Conservation (phyloP, 164 flowering plant genomes). For the Liquidambar formosana region DNA sequence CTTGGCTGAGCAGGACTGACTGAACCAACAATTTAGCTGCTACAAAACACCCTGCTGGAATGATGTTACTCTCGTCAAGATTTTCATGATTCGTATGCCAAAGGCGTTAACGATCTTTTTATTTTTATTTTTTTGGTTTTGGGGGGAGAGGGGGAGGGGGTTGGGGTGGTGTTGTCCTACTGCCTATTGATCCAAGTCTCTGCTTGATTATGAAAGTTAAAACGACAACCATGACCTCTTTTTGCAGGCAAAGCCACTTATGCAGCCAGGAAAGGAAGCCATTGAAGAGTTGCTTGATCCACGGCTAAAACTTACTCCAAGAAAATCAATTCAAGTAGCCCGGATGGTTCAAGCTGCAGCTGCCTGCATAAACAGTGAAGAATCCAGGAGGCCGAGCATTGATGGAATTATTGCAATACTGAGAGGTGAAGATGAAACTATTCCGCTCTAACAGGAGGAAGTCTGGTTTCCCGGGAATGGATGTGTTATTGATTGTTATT, state of each 20-base stretch:
- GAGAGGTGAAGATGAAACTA: conserved; percentile 46
- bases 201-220: neutral
- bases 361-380: conserved; percentile 69
- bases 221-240: neutral
- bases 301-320: conserved; percentile 36
- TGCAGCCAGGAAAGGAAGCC: conserved; percentile 49
- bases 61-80: too few species aligned
- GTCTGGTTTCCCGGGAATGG: conserved; percentile 30
- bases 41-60: too few species aligned
- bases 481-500: conserved; percentile 33
- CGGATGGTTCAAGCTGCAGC: conserved; percentile 70
- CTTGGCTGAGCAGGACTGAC: too few species aligned
- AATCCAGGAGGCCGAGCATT: conserved; percentile 65
- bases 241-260: conserved; percentile 76
- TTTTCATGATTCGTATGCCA: too few species aligned
- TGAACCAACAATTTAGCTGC: too few species aligned
- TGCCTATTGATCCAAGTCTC: too few species aligned
- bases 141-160: too few species aligned
- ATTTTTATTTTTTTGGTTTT: too few species aligned
- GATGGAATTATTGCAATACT: conserved; percentile 50
- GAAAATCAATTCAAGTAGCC: conserved; percentile 40
- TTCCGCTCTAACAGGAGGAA: conserved; percentile 27
- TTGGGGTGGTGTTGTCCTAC: too few species aligned
- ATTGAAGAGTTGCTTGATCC: conserved; percentile 61
- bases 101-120: too few species aligned